Evolutionary conservation across 2,329 filamentous ascomycete species (phyloP).

Genomic region (Fusarium equiseti): DNA sequence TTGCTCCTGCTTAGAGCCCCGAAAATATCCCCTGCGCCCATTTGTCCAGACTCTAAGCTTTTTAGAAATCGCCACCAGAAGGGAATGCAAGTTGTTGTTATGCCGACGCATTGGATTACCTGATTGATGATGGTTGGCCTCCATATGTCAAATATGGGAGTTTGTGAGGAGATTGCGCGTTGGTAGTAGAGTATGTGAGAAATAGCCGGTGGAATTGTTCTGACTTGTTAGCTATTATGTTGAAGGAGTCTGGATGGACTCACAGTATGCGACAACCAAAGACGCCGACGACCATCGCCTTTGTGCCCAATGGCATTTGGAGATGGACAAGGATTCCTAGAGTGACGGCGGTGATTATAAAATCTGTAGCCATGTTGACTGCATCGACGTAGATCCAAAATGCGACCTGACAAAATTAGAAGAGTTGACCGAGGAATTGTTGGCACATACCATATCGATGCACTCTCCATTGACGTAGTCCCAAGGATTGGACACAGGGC

Average conservation of each 20-base stretch:
- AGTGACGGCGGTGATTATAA: not conserved
- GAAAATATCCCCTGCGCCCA: constrained; percentile 13
- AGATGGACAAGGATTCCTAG: not conserved
- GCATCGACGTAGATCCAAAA: constrained; percentile 13
- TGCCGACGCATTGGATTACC: constrained; percentile 12
- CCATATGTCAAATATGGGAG: constrained; percentile 16
- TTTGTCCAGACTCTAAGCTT: constrained; percentile 14
- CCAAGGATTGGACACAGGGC: not conserved
- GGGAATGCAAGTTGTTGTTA: constrained; percentile 17
- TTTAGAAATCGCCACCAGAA: constrained; percentile 27
- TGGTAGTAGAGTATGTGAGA: constrained; percentile 16
- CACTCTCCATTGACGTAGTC: constrained; percentile 15
- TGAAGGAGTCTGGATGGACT: not conserved
- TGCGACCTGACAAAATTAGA: not conserved
- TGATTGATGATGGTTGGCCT: constrained; percentile 13
- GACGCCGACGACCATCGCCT: constrained; percentile 10
- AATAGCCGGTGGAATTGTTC: constrained; percentile 9
- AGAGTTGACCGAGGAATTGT: accelerated
- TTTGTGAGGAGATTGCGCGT: not conserved
- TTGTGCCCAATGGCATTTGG: constrained; percentile 13
- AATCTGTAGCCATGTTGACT: not conserved
- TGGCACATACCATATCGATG: not conserved
- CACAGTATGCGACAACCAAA: constrained; percentile 17
- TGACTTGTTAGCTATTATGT: not conserved
- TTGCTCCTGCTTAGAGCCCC: constrained; percentile 9